Evolutionary conservation across 2,329 filamentous ascomycete genomes (phyloP), one percentile per base, ranked within the genome.

Genomic region (Trichophaea hybrida): DNA sequence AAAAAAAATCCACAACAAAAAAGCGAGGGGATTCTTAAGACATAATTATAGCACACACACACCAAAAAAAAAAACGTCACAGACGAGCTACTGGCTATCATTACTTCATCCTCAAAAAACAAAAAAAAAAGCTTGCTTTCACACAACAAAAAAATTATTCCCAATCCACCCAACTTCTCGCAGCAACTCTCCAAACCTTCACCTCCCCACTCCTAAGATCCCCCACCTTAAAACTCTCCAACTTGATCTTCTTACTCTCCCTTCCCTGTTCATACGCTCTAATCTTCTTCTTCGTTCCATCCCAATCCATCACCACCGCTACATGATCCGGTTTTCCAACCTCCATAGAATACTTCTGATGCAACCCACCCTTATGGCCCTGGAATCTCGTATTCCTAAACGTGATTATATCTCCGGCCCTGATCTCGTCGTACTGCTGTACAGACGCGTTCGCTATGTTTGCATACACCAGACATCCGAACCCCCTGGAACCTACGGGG

Each of bases 231-330:
- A 91, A 97, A 74, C 89, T 94, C 76, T 97, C 91, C 62, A 88
- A 76, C 75, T 94, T 93, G 58, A 94, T 84, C 76, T 96, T 97
- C 73, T 86, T 91, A 71, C 83, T 90, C 75, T 97, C 91, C 12
- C 91, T 77, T 0, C 91, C 91, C 71, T 98, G 93, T 72, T 97
- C 93, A 87, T 88, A 97, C 1, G 85, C 90, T 33, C 90, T 77
- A 32, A 98, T 85, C 78, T 97, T 96, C 79, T 95, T 95, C 80
- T 96, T 95, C 44, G 88, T 94, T 2, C 93, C 93, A 72, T 98
- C 93, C 93, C 93, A 98, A 72, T 98, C 93, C 7, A 88, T 81
- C 3, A 98, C 91, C 1, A 98, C 76, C 1, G 81, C 93, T 0
- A 97, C 91, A 69, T 98, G 93, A 64, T 91, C 79, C 7, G 80